A percentile compares a stretch with the other conserved stretches of the same genome.
Conservation (phyloP, 2,329 filamentous ascomycete genomes). For the Microdochium paspali region DNA sequence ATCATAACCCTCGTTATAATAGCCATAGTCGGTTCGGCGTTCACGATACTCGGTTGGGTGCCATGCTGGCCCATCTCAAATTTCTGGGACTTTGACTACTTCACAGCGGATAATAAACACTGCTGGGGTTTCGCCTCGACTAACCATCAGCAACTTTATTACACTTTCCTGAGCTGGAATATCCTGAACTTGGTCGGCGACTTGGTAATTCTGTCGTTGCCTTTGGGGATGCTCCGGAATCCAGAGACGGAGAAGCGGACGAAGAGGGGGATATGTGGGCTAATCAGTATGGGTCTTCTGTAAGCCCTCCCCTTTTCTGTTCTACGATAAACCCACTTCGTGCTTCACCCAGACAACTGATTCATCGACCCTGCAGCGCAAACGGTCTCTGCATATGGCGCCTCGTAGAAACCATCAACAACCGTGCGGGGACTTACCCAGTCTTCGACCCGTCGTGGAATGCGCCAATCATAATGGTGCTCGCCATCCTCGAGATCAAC, state of each 20-base stretch:
- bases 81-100: slow-evolving; percentile 8
- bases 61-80: slow-evolving; percentile 13
- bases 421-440: slow-evolving; percentile 18
- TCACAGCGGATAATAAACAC: neutral
- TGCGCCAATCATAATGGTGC: slow-evolving; percentile 14
- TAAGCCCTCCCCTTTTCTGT: slow-evolving; percentile 3
- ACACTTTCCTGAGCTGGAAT: slow-evolving; percentile 7
- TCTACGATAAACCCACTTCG: no score
- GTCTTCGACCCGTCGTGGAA: slow-evolving; percentile 24
- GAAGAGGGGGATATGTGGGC: slow-evolving; percentile 7
- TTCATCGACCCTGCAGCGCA: slow-evolving; percentile 7
- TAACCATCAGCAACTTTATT: slow-evolving; percentile 6
- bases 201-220: slow-evolving; percentile 10
- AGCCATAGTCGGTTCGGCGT: slow-evolving; percentile 11
- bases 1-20: slow-evolving; percentile 9
- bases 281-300: slow-evolving; percentile 10
- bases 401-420: slow-evolving; percentile 17
- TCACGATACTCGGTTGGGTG: slow-evolving; percentile 14
- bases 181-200: slow-evolving; percentile 11
- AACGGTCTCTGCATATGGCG: slow-evolving; percentile 21
- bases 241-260: slow-evolving; percentile 4
- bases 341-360: neutral
- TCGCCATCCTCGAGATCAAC: slow-evolving; percentile 11
- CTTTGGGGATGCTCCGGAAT: slow-evolving; percentile 10
- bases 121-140: slow-evolving; percentile 13